Evolutionary conservation across 768 basidiomycete species (phyloP), one percentile per base, ranked within the genome.

Genomic region (Galerina marginata): DNA sequence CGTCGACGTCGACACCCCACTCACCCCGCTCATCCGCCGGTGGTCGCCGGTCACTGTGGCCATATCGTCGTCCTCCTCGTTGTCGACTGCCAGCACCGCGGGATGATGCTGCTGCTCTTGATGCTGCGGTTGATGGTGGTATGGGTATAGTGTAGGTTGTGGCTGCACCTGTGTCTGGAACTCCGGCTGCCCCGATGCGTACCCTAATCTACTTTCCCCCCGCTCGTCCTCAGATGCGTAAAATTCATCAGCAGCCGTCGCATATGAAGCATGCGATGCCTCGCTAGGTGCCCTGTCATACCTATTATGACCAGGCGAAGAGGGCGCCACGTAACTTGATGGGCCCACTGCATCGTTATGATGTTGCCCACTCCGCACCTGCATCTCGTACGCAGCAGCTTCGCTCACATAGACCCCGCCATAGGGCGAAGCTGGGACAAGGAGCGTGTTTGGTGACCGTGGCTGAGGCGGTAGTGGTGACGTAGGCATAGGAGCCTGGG

Each of bases 181-280:
- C 2, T 33, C 29, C 7, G 29, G 29, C 29, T 33, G 5, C 4
- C 29, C 29, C 29, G 29, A 33, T 33, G 29, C 29, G 29, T 33
- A 33, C 7, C 29, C 29, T 7, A 33, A 7, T 7, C 55, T 62
- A 23, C 39, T 61, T 6, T 26, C 55, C 15, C 53, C 53, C 43
- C 47, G 42, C 15, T 53, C 66, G 25, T 71, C 70, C 63, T 70
- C 79, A 14, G 70, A 72, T n/a, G 68, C 63, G 69, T 72, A 79
- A 46, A 73, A 79, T 4, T 77, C 81, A 33, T 83, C 81, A 14
- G 70, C 72, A n/a, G 77, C 82, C 40, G 83, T 81, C 40, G 74
- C 73, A 65, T 73, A 82, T 54, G 81, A 79, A 14, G 77, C 75
- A 62, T 72, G 69, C 38, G 76, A 77, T 51, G 72, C 69, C 39